Base-by-base conservation (phyloP, 768 basidiomycete genomes). In the Auricularia sp. region DNA sequence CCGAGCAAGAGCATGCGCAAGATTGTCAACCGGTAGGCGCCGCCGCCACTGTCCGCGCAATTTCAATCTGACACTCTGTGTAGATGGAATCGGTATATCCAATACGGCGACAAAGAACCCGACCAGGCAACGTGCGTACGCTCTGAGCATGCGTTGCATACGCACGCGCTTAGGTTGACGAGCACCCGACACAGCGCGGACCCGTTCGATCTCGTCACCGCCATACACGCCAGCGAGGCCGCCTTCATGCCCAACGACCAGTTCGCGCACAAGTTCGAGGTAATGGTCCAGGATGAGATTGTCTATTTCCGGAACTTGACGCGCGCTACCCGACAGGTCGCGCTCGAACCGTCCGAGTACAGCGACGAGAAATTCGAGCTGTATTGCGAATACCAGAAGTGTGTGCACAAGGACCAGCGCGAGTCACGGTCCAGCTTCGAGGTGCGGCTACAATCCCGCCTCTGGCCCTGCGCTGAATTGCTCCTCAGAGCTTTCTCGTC, bases 341-440 rank as follows among this genome's bases (percentile, higher is more conserved):
- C 77, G 1, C 75, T 97, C 6, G 92, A 94, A 70, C 86, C 85
- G 3, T 84, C 94, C 1, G 83, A 85, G 14, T 94, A 79, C 71
- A 89, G 87, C 0, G 71, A 80, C 2, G 94, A 98, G 77, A 96
- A 96, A 71, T 96, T 84, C 72, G 78, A 76, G 5, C 80, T 98
- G 18, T 98, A 82, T 71, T 74, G 82, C 70, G 80, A 81, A 65
- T 98, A 98, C 74, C 96, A 94, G 73, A 74, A 73, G 36, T 78
- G 85, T 5, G 85, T 97, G 29, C 96, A 98, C 72, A 77, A 84
- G 51, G 94, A 97, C 56, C 68, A 73, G 1, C 75, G 80, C 2
- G 84, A 81, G 36, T 78, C 75, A 1, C 78, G 80, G 39, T 66
- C 67, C 3, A 79, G 82, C 1, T 96, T 96, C 72, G 76, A 59